These are phyloP conservation scores for Linanthus parryae DNA, from an alignment of 148 eudicot species.

Conservation along the genomic window DNA sequence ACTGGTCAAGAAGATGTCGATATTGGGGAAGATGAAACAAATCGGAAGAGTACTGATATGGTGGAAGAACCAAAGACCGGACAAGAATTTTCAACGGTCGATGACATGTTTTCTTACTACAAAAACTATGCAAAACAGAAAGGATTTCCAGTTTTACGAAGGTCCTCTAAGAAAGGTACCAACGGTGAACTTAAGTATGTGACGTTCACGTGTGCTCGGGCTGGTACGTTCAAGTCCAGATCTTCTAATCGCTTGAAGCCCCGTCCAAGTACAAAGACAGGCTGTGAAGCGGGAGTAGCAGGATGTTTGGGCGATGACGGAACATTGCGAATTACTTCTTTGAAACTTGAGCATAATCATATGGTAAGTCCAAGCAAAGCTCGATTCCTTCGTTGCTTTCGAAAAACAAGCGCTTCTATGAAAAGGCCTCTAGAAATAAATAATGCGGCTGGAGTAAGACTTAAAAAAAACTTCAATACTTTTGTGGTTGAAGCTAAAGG, in stretches of 20 bases:
- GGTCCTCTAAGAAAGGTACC: background rate
- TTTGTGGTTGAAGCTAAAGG: background rate
- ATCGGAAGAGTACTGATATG: no score
- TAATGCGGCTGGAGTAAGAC: background rate
- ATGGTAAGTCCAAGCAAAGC: background rate
- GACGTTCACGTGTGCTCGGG: background rate
- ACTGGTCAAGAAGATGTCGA: no score
- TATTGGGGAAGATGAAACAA: no score
- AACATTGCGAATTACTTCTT: background rate
- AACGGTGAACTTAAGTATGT: background rate
- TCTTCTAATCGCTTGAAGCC: background rate
- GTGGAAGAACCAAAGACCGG: no score
- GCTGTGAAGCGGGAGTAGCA: background rate
- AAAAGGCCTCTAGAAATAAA: background rate
- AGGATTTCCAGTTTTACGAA: no score
- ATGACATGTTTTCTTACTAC: no score
- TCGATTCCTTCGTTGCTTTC: background rate
- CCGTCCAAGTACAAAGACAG: background rate
- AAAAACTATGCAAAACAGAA: no score
- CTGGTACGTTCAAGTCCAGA: background rate
- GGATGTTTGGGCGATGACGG: background rate
- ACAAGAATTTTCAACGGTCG: no score
- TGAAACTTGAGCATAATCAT: background rate
- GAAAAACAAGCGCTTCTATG: background rate
- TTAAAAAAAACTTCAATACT: background rate